phyloP scores from a whole-genome alignment of 331 rosid species.

The Cydonia oblonga region DNA sequence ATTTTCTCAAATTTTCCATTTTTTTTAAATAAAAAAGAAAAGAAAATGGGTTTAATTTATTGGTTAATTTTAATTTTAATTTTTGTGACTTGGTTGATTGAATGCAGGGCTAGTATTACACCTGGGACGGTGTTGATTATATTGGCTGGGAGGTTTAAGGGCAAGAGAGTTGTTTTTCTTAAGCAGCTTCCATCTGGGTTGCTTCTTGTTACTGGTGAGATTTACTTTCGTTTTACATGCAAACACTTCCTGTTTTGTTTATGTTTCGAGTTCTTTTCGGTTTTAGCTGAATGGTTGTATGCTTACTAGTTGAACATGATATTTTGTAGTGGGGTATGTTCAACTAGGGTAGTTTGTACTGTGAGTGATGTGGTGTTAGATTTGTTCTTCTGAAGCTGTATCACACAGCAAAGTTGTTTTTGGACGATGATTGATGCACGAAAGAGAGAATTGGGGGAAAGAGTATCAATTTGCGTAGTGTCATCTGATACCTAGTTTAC shows the following conservation, averaged over 20 bases:
- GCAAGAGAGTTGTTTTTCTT: slow-evolving; percentile 27
- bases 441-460: no score
- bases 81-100: not conserved
- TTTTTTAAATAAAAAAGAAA: no score
- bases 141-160: slow-evolving; percentile 26
- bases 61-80: not conserved
- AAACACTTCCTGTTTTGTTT: not conserved
- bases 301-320: not conserved
- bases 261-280: not conserved
- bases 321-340: not conserved
- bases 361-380: not conserved
- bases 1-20: no score
- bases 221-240: not conserved
- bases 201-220: slow-evolving; percentile 21
- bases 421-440: not conserved
- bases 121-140: slow-evolving; percentile 22
- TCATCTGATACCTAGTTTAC: not conserved
- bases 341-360: not conserved
- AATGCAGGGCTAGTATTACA: slow-evolving; percentile 9
- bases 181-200: slow-evolving; percentile 26
- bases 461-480: not conserved
- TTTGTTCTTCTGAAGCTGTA: not conserved
- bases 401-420: no score
- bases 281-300: not conserved
- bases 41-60: not conserved